Evolutionary conservation across 768 basidiomycete species (phyloP), one percentile per base, ranked within the genome.

Genomic region (Chalciporus piperatus): DNA sequence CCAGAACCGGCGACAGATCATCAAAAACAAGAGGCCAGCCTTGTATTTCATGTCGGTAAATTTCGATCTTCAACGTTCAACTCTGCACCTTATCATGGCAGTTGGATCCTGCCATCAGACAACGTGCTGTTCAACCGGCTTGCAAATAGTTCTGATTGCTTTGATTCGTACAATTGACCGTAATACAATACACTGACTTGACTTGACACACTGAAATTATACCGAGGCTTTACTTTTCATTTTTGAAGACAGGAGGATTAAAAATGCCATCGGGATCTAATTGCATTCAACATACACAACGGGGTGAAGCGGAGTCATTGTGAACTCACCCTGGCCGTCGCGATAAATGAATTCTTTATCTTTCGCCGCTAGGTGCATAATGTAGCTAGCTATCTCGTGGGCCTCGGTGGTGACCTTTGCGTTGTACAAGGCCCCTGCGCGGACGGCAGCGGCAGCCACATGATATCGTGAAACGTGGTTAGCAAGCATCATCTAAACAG

Each of bases 391-490:
- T 44, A 74, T 66, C 59, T 78, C 74, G 52, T 89, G 86, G 10
- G 84, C 78, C 54, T 72, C 74, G 12, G 80, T 75, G 6, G 83
- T 76, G 3, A 87, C 77, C 41, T 71, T 73, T 17, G 75, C 59
- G 58, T 88, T 87, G 48, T 68, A 62, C 28, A 58, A 55, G 7
- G 83, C 78, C 10, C 76, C 84, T 30, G 78, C 78, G 12, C 77
- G 76, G 28, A 89, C 73, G 7, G 85, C 87, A 12, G 74, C 75
- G 5, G 77, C 70, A 28, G 86, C 87, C 35, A 88, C 76, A 48
- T 84, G 72, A 64, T 81, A 89, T 33, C 87, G 76, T 27, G 85
- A 86, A 0, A 84, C 84, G 46, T 73, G 70, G 66, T 89, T 89
- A 64, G 77, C 76, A 16, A 88, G 66, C 86, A 88, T 84, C 87